Evolutionary conservation across 225 moss, liverwort and hornwort genomes (phyloP).

Genomic region (Neckera pumila): DNA sequence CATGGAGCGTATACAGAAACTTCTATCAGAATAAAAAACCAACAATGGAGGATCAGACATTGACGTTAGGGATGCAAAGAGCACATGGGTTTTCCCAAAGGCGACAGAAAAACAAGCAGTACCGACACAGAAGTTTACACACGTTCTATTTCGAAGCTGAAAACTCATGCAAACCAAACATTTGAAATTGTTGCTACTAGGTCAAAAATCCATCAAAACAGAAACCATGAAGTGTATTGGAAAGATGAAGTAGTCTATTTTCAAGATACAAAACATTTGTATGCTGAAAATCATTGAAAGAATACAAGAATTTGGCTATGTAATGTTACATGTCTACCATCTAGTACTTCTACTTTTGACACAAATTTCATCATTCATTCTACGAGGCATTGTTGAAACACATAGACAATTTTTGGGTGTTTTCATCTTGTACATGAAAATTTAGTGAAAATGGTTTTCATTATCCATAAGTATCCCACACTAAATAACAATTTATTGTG

Average conservation of each 20-base stretch:
- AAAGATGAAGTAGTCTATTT: background rate
- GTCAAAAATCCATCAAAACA: background rate
- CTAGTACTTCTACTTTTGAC: too few relatives aligned
- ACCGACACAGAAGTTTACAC: background rate
- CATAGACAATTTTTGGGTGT: too few relatives aligned
- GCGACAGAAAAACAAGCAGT: background rate
- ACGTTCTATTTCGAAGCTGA: background rate
- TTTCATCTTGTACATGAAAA: background rate
- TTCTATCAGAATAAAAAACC: background rate
- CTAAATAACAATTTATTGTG: background rate
- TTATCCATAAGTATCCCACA: accelerated
- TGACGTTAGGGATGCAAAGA: too few relatives aligned
- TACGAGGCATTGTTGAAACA: too few relatives aligned
- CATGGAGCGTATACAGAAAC: background rate
- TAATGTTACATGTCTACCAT: too few relatives aligned
- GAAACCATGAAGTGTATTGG: background rate
- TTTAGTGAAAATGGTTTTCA: background rate
- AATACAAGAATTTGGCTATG: too few relatives aligned
- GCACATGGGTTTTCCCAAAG: too few relatives aligned
- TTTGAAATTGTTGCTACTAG: background rate
- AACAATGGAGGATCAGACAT: too few relatives aligned
- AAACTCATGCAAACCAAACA: background rate
- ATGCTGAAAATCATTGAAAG: background rate
- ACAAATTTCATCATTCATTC: too few relatives aligned
- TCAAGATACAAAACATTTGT: background rate